Base-by-base conservation (phyloP, 441 rosid species). In the Pelargonium australe region DNA sequence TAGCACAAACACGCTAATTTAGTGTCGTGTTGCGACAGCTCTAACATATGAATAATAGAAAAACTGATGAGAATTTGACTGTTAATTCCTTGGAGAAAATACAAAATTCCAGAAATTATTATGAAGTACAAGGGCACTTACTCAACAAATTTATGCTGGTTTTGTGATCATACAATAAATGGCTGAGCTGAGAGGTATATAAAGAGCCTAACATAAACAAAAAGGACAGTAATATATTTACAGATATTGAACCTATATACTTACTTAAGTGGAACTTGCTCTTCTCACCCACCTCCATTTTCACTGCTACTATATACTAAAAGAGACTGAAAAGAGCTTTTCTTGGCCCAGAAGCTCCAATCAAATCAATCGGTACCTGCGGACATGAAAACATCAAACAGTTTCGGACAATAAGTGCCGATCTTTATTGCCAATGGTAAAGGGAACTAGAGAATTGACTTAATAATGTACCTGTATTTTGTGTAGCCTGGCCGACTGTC, bases 401-500 rank as follows among this genome's bases (percentile, higher is more conserved):
- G 2, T 53, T 14, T 53, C 7, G 16, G 20, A 7, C 20, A 14
- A 4, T 53, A 4, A 1, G 17, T 53, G 60, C 5, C 2, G 19
- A 51, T 28, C 60, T 5, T 19, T 53, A 53, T 3, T 14, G 10
- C 14, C 6, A 53, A 53, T 14, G 23, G 60, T 1, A 53, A 53
- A 16, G 20, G 20, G 8, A 53, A 53, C 17, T 53, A 53, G 17
- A 53, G 20, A 17, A 53, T 7, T 53, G 60, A 16, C 20, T 53
- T 53, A 20, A 5, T 53, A 53, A 53, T 17, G 16, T 53, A 53
- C 60, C 60, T 53, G 60, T 13, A 53, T 53, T 53, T 13, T 7
- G 8, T 8, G 60, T 53, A 8, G 60, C 60, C 23, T n/a, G 65
- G 7, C 77, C 67, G 68, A 68, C 69, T 63, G 66, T 73, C 20